Base-by-base conservation (phyloP, 768 basidiomycete species). In the Chlorophyllum brunneum region DNA sequence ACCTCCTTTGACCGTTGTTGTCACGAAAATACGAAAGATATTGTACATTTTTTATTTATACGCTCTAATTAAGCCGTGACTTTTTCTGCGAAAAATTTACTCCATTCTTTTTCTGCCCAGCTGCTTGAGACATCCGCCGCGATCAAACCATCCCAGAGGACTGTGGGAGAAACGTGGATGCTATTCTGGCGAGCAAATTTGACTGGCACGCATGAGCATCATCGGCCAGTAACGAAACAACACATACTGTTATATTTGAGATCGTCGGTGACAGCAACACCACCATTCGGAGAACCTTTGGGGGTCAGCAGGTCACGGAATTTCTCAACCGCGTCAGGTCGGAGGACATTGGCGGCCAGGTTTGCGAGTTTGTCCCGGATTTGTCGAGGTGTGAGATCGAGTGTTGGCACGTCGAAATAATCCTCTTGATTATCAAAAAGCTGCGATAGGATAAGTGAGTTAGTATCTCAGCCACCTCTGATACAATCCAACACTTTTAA, bases 141-240 rank as follows among this genome's bases (percentile, higher is more conserved):
- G 47, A 90, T 63, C 50, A 86, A 72, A 44, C 91, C 88, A 58
- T 93, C 86, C 81, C 83, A 88, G 2, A 90, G 70, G 2, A 76
- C 79, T 34, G 92, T 88, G 3, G 93, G 92, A 1, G 92, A 94
- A 41, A 95, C 91, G 58, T 98, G 95, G 34, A 97, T 82, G 2
- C 89, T 78, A 56, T 98, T 97, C 71, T 97, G 94, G 56, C 95
- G 76, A 13, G 88, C 82, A 65, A 86, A 86, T 68, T 95, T 97
- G 75, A 97, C 92, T 94, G 60, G 26, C 54, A 24, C 38, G 38
- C 36, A 34, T 43, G 55, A 47, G n/a, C 37, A 29, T 10, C 5
- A 20, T 16, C 45, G 33, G 22, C 10, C 18, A 34, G 5, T 15
- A 27, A 4, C 18, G 13, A 20, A 47, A 44, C 58, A 43, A 16